Base-by-base conservation (phyloP, 2,329 filamentous ascomycete species). In the Aspergillus novofumigatus region DNA sequence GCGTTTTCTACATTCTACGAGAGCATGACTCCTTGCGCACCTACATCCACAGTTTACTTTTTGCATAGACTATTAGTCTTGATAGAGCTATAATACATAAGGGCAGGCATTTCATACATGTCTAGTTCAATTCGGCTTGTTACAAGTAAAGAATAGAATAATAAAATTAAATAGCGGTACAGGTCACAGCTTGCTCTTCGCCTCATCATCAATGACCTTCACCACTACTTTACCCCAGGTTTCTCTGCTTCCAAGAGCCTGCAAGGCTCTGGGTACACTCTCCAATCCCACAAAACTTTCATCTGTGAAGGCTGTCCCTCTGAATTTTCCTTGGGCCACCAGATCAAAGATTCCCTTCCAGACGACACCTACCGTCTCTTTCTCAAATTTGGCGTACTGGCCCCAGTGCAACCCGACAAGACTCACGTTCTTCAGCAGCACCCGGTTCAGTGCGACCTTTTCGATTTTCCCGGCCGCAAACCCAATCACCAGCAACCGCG, bases 141-240 rank as follows among this genome's bases (percentile, higher is more conserved):
- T 23, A 20, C 8, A 23, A 9, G 41, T 44, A 23, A 8, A 14
- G 9, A 21, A 17, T 10, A 47, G 25, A 47, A 14, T 23, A 1
- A 11, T 11, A 38, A 3, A 17, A 3, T 17, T 38, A 38, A 17
- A 38, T 5, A 17, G 32, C 9, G 20, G 5, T 47, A 25, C 7
- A 14, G 3, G 29, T 66, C 60, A 77, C 52, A 77, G 61, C 64
- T 72, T 72, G 61, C 73, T 76, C 67, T 80, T 78, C 6, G 83
- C 80, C 68, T 91, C 88, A 3, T 85, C 81, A 65, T 92, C 89
- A 1, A 88, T 86, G 45, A 97, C 80, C 75, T 91, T 91, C 21
- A 97, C 87, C 1, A 97, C 91, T 0, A 97, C 93, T 81, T 97
- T 97, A 0, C 93, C 93, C 93, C 93, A 97, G 1, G 92, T 96